Evolutionary conservation across 1,139 yeast species (phyloP).

Genomic region (Hemisphaericaspora xylanilytica): DNA sequence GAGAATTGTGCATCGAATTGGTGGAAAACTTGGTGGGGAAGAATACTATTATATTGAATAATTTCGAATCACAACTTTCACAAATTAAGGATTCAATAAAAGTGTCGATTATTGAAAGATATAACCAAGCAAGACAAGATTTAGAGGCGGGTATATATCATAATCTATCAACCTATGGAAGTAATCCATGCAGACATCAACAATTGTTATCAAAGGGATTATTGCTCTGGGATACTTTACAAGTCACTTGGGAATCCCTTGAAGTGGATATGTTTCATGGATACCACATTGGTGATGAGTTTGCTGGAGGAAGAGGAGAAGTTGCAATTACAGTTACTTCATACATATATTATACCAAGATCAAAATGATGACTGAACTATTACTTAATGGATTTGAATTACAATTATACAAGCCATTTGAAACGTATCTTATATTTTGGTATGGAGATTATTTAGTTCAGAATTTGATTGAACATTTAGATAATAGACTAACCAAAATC

Average conservation of each 20-base stretch:
- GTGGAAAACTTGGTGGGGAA: constrained; percentile 28
- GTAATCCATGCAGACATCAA: constrained; percentile 80
- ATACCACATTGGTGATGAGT: constrained; percentile 34
- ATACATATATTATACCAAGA: constrained; percentile 64
- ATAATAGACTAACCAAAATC: constrained; percentile 39
- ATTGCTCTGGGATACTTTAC: constrained; percentile 75
- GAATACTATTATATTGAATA: constrained; percentile 22
- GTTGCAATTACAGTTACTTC: constrained; percentile 57
- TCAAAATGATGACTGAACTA: constrained; percentile 70
- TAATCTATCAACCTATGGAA: constrained; percentile 55
- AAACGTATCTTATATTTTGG: constrained; percentile 68
- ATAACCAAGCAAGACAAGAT: constrained; percentile 19
- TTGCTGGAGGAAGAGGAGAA: constrained; percentile 20
- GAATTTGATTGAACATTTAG: constrained; percentile 47
- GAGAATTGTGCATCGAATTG: constrained; percentile 17
- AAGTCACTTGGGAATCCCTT: constrained; percentile 59
- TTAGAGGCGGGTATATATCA: constrained; percentile 53
- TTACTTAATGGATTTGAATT: constrained; percentile 73
- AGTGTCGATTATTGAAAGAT: constrained; percentile 9
- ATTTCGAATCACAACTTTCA: constrained; percentile 24
- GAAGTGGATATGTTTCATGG: constrained; percentile 42
- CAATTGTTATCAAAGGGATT: constrained; percentile 60
- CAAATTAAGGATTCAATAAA: constrained; percentile 16
- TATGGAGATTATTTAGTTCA: constrained; percentile 55
- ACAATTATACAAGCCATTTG: constrained; percentile 72